A percentile compares a stretch with the other conserved stretches of the same genome.
These are phyloP conservation scores for Mortierella sp. DNA, from an alignment of 371 early-diverging fungal species.

Conservation along the genomic window DNA sequence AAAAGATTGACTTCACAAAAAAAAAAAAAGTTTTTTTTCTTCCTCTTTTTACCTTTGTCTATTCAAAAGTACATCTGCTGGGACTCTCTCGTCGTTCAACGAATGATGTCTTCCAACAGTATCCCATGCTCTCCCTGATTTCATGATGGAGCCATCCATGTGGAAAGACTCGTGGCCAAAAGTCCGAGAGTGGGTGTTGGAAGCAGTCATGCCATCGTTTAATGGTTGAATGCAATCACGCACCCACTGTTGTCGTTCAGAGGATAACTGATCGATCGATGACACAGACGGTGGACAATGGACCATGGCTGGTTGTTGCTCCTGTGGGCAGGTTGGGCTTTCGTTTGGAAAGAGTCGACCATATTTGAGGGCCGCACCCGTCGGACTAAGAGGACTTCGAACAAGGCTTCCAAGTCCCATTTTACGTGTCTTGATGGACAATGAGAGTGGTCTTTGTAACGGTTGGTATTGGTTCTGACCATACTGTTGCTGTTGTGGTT, in stretches of 20 bases:
- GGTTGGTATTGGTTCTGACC: not conserved
- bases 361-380: too few species aligned
- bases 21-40: too few species aligned
- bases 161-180: constrained; percentile 10
- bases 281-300: constrained; percentile 34
- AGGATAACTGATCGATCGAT: constrained; percentile 28
- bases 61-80: not conserved
- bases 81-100: too few species aligned
- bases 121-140: constrained; percentile 31
- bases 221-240: too few species aligned
- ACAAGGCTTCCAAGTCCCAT: not conserved
- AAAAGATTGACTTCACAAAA: too few species aligned
- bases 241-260: constrained; percentile 29
- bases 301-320: constrained; percentile 13
- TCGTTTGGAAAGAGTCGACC: too few species aligned
- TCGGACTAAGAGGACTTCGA: constrained; percentile 7
- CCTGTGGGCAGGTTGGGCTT: too few species aligned
- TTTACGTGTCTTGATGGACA: constrained; percentile 14
- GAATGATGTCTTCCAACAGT: constrained; percentile 1
- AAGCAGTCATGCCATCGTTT: too few species aligned
- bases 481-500: not conserved
- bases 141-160: constrained; percentile 8
- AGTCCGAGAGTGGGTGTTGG: too few species aligned
- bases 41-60: constrained; percentile 1
- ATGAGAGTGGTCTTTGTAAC: not conserved